Evolutionary conservation across 2,329 filamentous ascomycete species (phyloP).

Genomic region (Aureobasidium pullulans): DNA sequence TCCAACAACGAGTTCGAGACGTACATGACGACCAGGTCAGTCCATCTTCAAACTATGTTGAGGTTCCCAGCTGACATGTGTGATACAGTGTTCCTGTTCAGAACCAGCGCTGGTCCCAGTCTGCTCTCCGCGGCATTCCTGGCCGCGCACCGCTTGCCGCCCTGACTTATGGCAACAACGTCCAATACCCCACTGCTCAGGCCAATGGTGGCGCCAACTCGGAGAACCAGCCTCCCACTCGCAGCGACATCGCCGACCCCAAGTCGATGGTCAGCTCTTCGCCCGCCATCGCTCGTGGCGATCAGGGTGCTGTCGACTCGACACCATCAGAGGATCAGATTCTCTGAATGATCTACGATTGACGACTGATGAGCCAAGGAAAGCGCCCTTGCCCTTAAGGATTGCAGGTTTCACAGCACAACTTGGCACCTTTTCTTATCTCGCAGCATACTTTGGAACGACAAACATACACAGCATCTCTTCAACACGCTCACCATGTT

Average conservation of each 20-base stretch:
- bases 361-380: slow-evolving; percentile 5
- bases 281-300: slow-evolving; percentile 15
- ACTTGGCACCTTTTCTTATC: slow-evolving; percentile 1
- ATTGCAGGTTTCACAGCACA: not conserved
- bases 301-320: slow-evolving; percentile 13
- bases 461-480: slow-evolving; percentile 10
- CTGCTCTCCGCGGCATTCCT: slow-evolving; percentile 20
- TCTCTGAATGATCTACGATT: not conserved
- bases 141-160: slow-evolving; percentile 20
- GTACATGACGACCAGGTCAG: slow-evolving; percentile 24
- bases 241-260: slow-evolving; percentile 10
- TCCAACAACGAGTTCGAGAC: slow-evolving; percentile 32
- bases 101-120: slow-evolving; percentile 30
- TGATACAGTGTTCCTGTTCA: slow-evolving; percentile 23
- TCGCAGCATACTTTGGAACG: slow-evolving; percentile 2
- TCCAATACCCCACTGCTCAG: slow-evolving; percentile 17
- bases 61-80: not conserved
- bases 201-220: slow-evolving; percentile 3
- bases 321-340: slow-evolving; percentile 1
- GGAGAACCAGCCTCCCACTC: slow-evolving; percentile 15
- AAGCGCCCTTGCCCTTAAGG: not conserved
- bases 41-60: not conserved
- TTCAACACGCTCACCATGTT: slow-evolving; percentile 1
- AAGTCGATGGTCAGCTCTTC: slow-evolving; percentile 7
- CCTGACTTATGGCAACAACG: slow-evolving; percentile 22